Evolutionary conservation across 495 filamentous ascomycete genomes (phyloP).

Genomic region (Daldinia decipiens): DNA sequence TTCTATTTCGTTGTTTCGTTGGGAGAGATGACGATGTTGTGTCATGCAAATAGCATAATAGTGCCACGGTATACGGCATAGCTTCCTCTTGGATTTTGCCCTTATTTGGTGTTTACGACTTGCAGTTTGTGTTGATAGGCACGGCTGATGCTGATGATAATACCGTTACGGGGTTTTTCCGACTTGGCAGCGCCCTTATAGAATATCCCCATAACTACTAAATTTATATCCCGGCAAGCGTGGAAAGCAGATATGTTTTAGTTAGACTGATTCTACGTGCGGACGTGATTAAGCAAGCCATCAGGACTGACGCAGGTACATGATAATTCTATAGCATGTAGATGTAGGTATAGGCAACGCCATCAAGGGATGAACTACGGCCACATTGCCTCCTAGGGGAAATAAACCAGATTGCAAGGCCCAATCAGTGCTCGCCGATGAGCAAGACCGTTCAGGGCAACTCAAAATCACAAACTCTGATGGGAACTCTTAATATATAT

Average conservation of each 20-base stretch:
- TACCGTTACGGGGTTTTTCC: conserved; percentile 28
- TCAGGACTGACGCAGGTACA: conserved; percentile 2
- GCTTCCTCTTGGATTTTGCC: conserved; percentile 20
- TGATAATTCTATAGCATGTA: neutral
- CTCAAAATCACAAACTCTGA: conserved; percentile 21
- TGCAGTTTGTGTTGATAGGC: conserved; percentile 12
- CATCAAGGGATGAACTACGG: neutral
- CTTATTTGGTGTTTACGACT: conserved; percentile 3
- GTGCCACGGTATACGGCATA: conserved; percentile 6
- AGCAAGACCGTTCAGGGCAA: conserved; percentile 20
- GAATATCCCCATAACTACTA: conserved; percentile 19
- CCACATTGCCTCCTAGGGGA: neutral
- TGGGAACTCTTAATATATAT: neutral
- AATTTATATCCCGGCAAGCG: neutral
- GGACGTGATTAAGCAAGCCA: neutral
- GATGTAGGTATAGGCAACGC: neutral
- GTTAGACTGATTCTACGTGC: neutral
- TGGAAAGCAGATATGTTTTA: neutral
- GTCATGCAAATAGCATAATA: conserved; percentile 5
- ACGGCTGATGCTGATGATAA: conserved; percentile 27
- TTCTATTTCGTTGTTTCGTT: conserved; percentile 10
- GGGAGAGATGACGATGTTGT: conserved; percentile 19
- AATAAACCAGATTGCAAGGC: neutral
- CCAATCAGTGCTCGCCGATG: conserved; percentile 40
- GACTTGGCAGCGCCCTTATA: conserved; percentile 23